A percentile compares a stretch with the other conserved stretches of the same genome.
phyloP scores from a whole-genome alignment of 176 grass and related monocot genomes.

The Oropetium thomaeum region DNA sequence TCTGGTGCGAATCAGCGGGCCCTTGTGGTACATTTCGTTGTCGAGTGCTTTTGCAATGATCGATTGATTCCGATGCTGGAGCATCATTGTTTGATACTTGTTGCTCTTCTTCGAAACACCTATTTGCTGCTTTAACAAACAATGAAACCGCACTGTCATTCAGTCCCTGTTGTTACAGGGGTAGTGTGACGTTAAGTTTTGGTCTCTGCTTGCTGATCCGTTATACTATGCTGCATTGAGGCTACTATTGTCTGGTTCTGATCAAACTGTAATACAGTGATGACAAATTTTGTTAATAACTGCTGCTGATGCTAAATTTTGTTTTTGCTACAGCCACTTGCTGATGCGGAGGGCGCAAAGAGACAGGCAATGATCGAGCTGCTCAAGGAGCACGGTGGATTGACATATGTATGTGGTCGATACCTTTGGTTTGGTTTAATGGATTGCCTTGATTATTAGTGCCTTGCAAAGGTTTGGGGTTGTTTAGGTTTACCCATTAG shows the following conservation, averaged over 20 bases:
- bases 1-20: neutral
- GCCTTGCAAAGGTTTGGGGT: constrained; percentile 24
- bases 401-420: constrained; percentile 69
- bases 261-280: neutral
- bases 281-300: neutral
- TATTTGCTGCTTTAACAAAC: neutral
- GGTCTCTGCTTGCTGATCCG: neutral
- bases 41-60: constrained; percentile 13
- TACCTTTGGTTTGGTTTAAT: constrained; percentile 14
- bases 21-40: neutral
- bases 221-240: constrained; percentile 1
- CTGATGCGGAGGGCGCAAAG: constrained; percentile 93
- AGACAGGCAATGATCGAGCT: constrained; percentile 70
- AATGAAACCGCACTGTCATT: neutral
- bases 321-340: constrained; percentile 63
- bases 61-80: neutral
- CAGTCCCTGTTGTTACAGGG: neutral
- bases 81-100: neutral
- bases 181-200: neutral
- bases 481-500: constrained; percentile 28
- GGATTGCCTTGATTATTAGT: neutral
- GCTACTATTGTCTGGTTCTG: neutral
- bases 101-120: no score
- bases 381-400: constrained; percentile 75
- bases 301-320: constrained; percentile 16